Conservation (phyloP, 805 yeast genomes). For the Yarrowia phangngaensis region DNA sequence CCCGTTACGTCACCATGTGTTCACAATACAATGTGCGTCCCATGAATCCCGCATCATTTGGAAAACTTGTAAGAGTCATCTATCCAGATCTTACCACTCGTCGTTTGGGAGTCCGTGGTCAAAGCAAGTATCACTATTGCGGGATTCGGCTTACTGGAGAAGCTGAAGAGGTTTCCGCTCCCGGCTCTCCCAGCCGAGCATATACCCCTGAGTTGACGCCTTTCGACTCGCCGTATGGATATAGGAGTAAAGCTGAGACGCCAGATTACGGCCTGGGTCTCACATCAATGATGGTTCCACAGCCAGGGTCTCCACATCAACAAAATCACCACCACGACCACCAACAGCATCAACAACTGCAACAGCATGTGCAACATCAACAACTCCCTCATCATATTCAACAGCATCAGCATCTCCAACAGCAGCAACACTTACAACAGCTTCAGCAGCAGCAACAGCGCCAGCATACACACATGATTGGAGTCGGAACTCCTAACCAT, state of each 20-base stretch:
- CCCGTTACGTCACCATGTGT: conserved; percentile 58
- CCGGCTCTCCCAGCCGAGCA: conserved; percentile 19
- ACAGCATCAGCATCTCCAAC: background rate
- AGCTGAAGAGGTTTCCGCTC: conserved; percentile 23
- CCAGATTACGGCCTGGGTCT: conserved; percentile 14
- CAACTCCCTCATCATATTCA: background rate
- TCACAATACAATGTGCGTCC: conserved; percentile 53
- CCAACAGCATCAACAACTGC: background rate
- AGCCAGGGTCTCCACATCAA: conserved; percentile 13
- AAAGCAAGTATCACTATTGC: conserved; percentile 80
- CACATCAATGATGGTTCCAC: background rate
- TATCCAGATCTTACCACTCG: conserved; percentile 69
- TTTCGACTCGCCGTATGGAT: conserved; percentile 25
- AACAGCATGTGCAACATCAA: background rate
- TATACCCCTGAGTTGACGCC: conserved; percentile 25
- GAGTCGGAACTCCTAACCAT: conserved; percentile 2
- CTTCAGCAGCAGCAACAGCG: background rate
- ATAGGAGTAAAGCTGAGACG: conserved; percentile 17
- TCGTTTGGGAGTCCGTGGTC: conserved; percentile 76
- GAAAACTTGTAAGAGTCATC: conserved; percentile 61
- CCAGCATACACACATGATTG: background rate
- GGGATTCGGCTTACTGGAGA: conserved; percentile 55
- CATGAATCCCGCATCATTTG: conserved; percentile 72
- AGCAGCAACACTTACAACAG: background rate
- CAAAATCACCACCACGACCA: background rate